Base-by-base conservation (phyloP, 768 basidiomycete genomes). In the Tephrocybe sp. region DNA sequence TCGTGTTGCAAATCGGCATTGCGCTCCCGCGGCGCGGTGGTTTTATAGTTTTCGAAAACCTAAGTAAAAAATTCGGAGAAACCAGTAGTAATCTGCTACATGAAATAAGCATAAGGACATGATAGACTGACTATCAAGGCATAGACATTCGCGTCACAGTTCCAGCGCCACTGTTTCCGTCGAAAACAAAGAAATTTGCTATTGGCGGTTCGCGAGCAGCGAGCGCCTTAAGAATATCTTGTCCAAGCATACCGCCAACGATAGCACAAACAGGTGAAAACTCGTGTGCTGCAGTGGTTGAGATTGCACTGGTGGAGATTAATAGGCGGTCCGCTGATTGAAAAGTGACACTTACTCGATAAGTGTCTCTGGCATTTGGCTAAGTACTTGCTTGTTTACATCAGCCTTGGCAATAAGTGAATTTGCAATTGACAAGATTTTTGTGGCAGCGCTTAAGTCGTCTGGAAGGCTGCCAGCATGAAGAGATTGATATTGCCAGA, bases 241-340 rank as follows among this genome's bases (percentile, higher is more conserved):
- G 97, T 1, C 86, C 95, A 12, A 98, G 72, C 71, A 98, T 81
- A 19, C 97, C 97, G 22, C 97, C 97, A 34, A 99, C 77, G 32
- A 99, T 89, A 1, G 97, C 97, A 64, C 93, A 92, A 1, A 93
- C 85, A 0, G 97, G 93, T 0, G 93, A 87, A 71, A 98, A 92
- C 64, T 96, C 93, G 65, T 88, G 84, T 16, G 72, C 68, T 6
- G 91, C 86, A n/a, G 87, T 84, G 12, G 72, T 76, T 4, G 85
- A 73, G 36, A 89, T 57, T n/a, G 81, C 72, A 56, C 94, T 97
- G 58, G 19, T 34, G 38, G 42, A 17, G 46, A 46, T 50, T 36
- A 45, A 49, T 30, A 51, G 39, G 40, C 36, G 46, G 43, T 49
- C 30, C 39, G 26, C 35, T n/a, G 34, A 47, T 48, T 45, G 20